Base-by-base conservation (phyloP, 106 monocot species). In the Platanthera guangdongensis region DNA sequence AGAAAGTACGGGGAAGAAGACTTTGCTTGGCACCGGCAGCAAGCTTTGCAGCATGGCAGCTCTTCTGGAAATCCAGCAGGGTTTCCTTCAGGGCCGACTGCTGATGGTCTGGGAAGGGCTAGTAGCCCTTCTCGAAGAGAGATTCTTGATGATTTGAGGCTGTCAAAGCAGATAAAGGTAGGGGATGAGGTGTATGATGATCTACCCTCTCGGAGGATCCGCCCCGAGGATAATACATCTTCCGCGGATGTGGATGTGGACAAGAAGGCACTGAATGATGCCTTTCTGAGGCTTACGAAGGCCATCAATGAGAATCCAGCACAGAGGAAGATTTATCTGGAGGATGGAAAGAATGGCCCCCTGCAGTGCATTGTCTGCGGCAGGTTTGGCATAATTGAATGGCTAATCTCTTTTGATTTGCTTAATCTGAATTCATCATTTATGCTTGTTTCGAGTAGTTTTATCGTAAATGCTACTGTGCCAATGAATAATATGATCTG, bases 281-380 rank as follows among this genome's bases (percentile, higher is more conserved):
- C 96, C 2, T 97, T 91, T 53, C 86, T 97, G 51, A 91, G 82
- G 80, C 86, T 89, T 52, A 62, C 86, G 4, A 97, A 87, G 91
- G 71, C 60, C 57, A 81, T 97, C 7, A 87, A 93, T 59, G 96
- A 93, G 82, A 87, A 75, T 57, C 18, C 77, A 0, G 54, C 55
- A 12, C 74, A 77, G 77, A 91, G 79, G 79, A 85, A 82, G 74
- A 91, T 77, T 32, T 86, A 83, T 67, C 64, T 91, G 64, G 91
- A 88, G n/a, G 85, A 87, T 69, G 92, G 92, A 51, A 86, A 79
- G 71, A 74, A 73, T 60, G 87, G 84, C 9, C 87, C 86, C 5
- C 51, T 97, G 78, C 73, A 84, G 18, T 97, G 96, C 78, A 39
- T 88, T 78, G 93, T 79, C 18, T 97, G 96, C 51, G 92, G 88